Percentiles rank a stretch among this genome's conserved stretches.
These are phyloP conservation scores for Teratosphaeriaceae sp. DNA, from an alignment of 2,329 filamentous ascomycete genomes.

Conservation along the genomic window DNA sequence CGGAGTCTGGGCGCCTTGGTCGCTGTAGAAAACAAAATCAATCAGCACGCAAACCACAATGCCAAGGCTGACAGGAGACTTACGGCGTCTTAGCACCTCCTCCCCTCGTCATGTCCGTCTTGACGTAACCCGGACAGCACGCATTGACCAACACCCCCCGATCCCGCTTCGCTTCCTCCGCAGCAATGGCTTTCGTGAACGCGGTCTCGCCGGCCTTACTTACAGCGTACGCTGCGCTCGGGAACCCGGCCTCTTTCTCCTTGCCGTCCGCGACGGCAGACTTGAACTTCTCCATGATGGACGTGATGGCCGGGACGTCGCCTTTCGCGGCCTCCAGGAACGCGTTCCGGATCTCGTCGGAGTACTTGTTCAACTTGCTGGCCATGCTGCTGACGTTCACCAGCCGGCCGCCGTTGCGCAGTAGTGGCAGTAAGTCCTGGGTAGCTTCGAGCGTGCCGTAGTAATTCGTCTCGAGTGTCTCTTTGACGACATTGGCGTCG, in stretches of 20 bases:
- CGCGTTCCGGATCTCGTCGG: conserved; percentile 33
- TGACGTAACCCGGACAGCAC: conserved; percentile 19
- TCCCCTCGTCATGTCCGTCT: conserved; percentile 33
- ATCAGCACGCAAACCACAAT: neutral
- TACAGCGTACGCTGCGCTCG: conserved; percentile 44
- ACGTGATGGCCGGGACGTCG: conserved; percentile 35
- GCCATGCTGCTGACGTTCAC: conserved; percentile 45
- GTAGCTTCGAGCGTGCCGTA: conserved; percentile 44
- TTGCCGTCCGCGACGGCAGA: conserved; percentile 39
- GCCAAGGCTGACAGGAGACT: conserved; percentile 22
- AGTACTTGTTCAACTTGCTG: conserved; percentile 44
- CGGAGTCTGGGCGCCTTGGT: conserved; percentile 30
- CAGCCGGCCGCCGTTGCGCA: conserved; percentile 40
- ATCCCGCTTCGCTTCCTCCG: conserved; percentile 21
- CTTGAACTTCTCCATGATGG: conserved; percentile 45
- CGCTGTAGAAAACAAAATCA: conserved; percentile 8
- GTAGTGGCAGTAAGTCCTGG: conserved; percentile 39
- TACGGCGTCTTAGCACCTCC: conserved; percentile 27
- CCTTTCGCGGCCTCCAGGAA: conserved; percentile 32
- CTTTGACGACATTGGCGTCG: conserved; percentile 42
- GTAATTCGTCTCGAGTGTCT: conserved; percentile 47
- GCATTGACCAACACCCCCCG: conserved; percentile 27
- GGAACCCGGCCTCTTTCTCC: conserved; percentile 44
- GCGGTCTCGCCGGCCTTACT: conserved; percentile 31
- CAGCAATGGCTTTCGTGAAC: conserved; percentile 29